Evolutionary conservation across 768 basidiomycete species (phyloP), one percentile per base, ranked within the genome.

Genomic region (Cubamyces lactineus): DNA sequence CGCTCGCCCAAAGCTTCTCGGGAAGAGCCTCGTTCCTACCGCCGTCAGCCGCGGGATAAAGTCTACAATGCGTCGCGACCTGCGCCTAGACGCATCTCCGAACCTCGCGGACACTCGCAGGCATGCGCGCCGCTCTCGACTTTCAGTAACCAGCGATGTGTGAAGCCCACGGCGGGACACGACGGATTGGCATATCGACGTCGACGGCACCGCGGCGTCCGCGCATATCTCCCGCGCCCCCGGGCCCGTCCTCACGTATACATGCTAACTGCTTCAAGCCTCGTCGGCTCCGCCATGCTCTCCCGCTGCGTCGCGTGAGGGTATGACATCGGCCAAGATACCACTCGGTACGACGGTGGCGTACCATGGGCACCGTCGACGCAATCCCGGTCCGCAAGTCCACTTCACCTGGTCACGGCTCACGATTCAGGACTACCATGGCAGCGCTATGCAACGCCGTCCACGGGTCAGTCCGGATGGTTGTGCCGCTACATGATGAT

Each of bases 311-410:
- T n/a, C 50, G 17, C 30, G n/a, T 34, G 30, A 39, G 21, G 16
- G n/a, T 38, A 11, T 23, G 12, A 17, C 12, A 30, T 34, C 50
- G 26, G 50, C 50, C 17, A 17, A 9, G 39, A 39, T 17, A 16
- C 17, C 7, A 17, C 30, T 11, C 8, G 17, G 17, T 24, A 51
- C 53, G 53, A 34, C 43, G 43, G 53, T 45, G 53, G 53, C 42
- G 42, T 55, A 15, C 53, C 53, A 55, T 45, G 53, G 42, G 53
- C 43, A 55, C 42, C 42, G 43, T 46, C 26, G 42, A n/a, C 23
- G 46, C 46, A 16, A 21, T 16, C 45, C 2, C 19, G 21, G 19
- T 21, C 21, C 16, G 16, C 45, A n/a, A 28, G 28, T 3, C 28
- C 28, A 28, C 4, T 3, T 7, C 3, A 28, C 28, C 28, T 28